Evolutionary conservation across 2,329 filamentous ascomycete species (phyloP), one percentile per base, ranked within the genome.

Genomic region (Juglanconis oblonga): DNA sequence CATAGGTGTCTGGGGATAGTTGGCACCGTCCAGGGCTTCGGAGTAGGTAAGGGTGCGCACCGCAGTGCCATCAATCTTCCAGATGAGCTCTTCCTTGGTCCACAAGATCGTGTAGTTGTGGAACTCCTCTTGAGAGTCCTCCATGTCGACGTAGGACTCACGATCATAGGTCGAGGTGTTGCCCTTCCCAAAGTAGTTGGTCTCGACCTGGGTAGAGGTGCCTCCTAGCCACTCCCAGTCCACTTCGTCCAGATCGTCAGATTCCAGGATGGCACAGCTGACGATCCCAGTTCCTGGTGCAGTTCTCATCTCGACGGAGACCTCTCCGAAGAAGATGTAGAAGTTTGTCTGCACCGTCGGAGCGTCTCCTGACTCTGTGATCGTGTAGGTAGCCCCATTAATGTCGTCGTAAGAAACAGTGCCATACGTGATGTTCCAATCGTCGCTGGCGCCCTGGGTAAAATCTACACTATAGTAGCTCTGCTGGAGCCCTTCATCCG

Each of bases 281-380:
- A 94, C 87, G 62, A 94, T 90, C 50, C 91, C 91, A 3, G 79
- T 81, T 9, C 90, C 90, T 0, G 88, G 82, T 5, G 90, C 87
- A 9, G 89, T 83, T 72, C 90, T 88, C 72, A 92, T 78, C 14
- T 82, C 81, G 51, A 88, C 83, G 49, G 91, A 87, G 63, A 92
- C 84, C 64, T 84, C 85, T 51, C 91, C 91, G 68, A 92, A 95
- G 88, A 95, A 92, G 71, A 95, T 90, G 77, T 92, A 93, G 80
- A 89, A 92, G 65, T 87, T 81, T 8, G 82, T 81, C 67, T 80
- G 81, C 72, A 91, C 90, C 11, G 85, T 86, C 14, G 88, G 83
- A 47, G 78, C 80, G 48, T 86, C 81, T 36, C 74, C 76, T 35
- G 78, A 74, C 6, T 82, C 73, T 0, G 79, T 81, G 72, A 92